These are phyloP conservation scores for Laguncularia racemosa DNA, from an alignment of 345 rosid species.

Conservation along the genomic window DNA sequence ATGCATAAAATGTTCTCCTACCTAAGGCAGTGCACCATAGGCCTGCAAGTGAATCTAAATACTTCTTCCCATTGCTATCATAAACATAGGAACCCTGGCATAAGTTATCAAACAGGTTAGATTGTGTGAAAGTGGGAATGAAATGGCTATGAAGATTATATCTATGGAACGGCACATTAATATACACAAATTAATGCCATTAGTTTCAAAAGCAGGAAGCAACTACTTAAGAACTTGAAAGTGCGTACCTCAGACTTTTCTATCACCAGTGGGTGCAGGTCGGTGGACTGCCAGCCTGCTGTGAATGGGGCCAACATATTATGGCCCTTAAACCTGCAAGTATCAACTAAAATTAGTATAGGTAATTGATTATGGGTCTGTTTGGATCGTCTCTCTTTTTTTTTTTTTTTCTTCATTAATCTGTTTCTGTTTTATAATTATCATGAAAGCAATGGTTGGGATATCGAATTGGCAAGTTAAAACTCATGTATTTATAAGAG, in stretches of 20 bases:
- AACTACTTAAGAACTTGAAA: neutral
- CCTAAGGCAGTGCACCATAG: slow-evolving; percentile 98
- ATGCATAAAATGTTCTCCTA: slow-evolving; percentile 9
- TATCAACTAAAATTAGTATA: neutral
- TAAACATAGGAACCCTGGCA: slow-evolving; percentile 82
- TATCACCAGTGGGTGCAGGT: slow-evolving; percentile 72
- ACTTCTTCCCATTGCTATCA: slow-evolving; percentile 69
- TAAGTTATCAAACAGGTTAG: slow-evolving; percentile 10
- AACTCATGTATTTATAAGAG: too few species aligned
- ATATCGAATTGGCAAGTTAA: too few species aligned
- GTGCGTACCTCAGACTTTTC: slow-evolving; percentile 64
- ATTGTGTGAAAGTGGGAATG: neutral
- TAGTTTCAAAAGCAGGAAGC: too few species aligned
- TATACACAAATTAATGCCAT: too few species aligned
- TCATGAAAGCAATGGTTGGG: too few species aligned
- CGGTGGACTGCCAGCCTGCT: slow-evolving; percentile 91
- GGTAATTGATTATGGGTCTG: too few species aligned
- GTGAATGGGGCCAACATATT: slow-evolving; percentile 99
- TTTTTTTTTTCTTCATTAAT: too few species aligned
- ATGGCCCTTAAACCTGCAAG: slow-evolving; percentile 75
- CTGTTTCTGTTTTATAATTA: too few species aligned
- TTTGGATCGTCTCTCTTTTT: too few species aligned
- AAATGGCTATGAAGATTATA: too few species aligned
- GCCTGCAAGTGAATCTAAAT: slow-evolving; percentile 95
- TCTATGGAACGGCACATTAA: too few species aligned